Evolutionary conservation across 768 basidiomycete genomes (phyloP), one percentile per base, ranked within the genome.

Genomic region (Kockovaella imperatae): DNA sequence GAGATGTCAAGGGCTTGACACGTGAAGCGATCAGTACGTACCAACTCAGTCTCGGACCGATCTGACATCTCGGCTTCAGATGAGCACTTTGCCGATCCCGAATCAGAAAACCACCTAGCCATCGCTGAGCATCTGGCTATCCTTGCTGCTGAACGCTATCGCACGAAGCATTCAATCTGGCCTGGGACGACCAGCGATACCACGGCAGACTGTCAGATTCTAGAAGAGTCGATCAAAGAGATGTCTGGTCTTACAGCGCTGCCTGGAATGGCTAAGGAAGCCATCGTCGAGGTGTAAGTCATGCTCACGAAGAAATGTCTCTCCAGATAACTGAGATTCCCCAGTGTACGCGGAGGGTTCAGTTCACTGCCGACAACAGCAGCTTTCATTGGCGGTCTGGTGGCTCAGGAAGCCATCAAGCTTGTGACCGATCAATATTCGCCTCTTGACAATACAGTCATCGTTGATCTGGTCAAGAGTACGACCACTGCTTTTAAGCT

Each of bases 391-490:
- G 95, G 95, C 1, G 95, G 95, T 2, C 71, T 97, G 29, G 83
- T 96, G 17, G 89, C 91, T 21, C 95, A 99, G 60, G 95, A 99
- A 67, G 82, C 83, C 5, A 97, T 97, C 77, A 97, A 99, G 77
- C 77, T 97, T 73, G 83, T 93, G 61, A 99, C 93, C 49, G 82
- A 81, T 61, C 95, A 99, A 71, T 99, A 99, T 67, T 78, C 91
- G 13, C 91, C 95, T 6, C 78, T 93, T 41, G 80, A 83, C 52
- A 86, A 87, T 13, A 83, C 83, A 56, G 86, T 84, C 59, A 77
- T 87, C 20, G 75, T 93, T 40, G 90, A 97, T 72, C 77, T 95
- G 26, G 65, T 76, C 51, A 63, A 69, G 53, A 71, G 72, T 42
- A 57, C 61, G 44, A 66, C 67, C 17, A 67, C 59, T 18, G 68